Conservation (phyloP, 768 basidiomycete genomes). For the Leccinum ochraceum region DNA sequence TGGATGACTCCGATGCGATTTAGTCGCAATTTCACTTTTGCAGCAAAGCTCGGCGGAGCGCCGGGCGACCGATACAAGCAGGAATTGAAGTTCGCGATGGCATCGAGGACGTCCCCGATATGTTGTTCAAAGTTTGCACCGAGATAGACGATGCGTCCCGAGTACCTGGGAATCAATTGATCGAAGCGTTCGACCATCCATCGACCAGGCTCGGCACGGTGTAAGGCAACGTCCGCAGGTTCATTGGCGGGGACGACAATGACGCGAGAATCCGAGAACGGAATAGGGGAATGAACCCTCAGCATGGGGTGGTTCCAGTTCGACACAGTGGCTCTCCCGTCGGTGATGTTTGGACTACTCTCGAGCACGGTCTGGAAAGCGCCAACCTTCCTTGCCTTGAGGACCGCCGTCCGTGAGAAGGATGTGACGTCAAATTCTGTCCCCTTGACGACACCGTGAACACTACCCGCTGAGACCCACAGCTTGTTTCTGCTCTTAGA, state of each 20-base stretch:
- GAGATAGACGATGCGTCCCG: constrained; percentile 4
- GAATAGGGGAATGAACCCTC: constrained; percentile 8
- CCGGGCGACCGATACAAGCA: constrained; percentile 21
- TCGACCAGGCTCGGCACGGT: neutral
- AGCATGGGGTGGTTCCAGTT: constrained; percentile 14
- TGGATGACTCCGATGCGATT: constrained; percentile 3
- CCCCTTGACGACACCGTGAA: constrained; percentile 17
- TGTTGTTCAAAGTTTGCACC: constrained; percentile 2
- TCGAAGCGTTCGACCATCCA: constrained; percentile 23
- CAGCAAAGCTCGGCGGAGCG: constrained; percentile 8
- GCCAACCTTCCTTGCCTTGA: constrained; percentile 16
- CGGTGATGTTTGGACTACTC: constrained; percentile 2
- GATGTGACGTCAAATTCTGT: constrained; percentile 16
- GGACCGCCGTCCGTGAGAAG: neutral
- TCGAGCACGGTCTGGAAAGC: constrained; percentile 20
- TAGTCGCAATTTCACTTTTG: constrained; percentile 15
- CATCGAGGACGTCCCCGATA: constrained; percentile 8
- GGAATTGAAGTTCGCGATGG: constrained; percentile 21
- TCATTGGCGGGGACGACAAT: constrained; percentile 11
- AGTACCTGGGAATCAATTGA: constrained; percentile 9
- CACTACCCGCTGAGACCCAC: constrained; percentile 19
- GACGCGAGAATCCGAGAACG: constrained; percentile 1
- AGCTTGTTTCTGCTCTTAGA: constrained; percentile 1
- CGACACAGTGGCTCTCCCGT: constrained; percentile 13
- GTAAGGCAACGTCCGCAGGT: constrained; percentile 12